These are phyloP conservation scores for Nicotiana tabacum DNA, from an alignment of 257 asterid genomes.

Conservation along the genomic window DNA sequence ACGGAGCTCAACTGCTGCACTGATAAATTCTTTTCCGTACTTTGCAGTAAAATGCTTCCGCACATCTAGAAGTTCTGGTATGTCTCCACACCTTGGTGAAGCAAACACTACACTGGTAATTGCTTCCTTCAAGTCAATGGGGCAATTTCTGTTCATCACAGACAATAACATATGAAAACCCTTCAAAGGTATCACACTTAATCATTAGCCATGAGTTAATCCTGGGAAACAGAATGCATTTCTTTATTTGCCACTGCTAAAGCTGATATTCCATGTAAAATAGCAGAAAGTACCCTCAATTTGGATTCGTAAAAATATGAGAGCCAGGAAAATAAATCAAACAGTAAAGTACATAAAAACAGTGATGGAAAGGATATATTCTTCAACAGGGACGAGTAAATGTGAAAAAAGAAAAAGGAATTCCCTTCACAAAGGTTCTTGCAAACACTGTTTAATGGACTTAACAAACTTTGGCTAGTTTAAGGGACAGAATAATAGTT, in stretches of 20 bases:
- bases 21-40: conserved; percentile 83
- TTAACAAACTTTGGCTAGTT: background rate
- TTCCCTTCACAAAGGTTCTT: background rate
- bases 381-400: background rate
- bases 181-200: background rate
- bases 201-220: background rate
- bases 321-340: background rate
- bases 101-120: conserved; percentile 79
- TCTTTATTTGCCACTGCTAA: background rate
- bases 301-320: background rate
- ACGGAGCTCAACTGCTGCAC: conserved; percentile 82
- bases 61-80: conserved; percentile 79
- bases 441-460: background rate
- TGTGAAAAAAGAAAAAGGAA: background rate
- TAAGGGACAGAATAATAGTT: background rate
- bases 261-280: background rate
- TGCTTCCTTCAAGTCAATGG: conserved; percentile 96
- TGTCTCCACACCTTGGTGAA: conserved; percentile 94
- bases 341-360: background rate
- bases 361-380: background rate
- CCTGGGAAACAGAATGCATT: background rate
- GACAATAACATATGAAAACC: background rate
- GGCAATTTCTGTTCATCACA: conserved; percentile 62
- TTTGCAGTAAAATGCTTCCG: conserved; percentile 72
- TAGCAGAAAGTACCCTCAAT: background rate